Percentiles rank a stretch among this genome's conserved stretches.
These are phyloP conservation scores for Osmanthus fragrans DNA, from an alignment of 257 asterid genomes.

Conservation along the genomic window DNA sequence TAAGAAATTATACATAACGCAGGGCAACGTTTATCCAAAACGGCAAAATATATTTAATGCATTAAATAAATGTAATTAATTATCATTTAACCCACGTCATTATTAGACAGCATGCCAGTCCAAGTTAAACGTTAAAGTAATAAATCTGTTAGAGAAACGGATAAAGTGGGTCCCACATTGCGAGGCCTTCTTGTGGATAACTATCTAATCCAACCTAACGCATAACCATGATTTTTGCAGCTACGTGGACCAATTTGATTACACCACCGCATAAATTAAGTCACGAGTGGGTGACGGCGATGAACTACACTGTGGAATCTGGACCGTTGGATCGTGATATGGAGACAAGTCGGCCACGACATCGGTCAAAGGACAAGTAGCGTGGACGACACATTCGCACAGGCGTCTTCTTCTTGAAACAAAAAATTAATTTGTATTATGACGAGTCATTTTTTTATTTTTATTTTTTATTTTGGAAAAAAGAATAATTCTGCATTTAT, in stretches of 20 bases:
- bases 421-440: not conserved
- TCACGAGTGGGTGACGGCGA: not conserved
- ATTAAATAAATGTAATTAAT: not conserved
- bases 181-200: constrained; percentile 8
- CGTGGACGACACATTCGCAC: not conserved
- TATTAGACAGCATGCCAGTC: not conserved
- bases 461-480: not conserved
- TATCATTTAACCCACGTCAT: not conserved
- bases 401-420: constrained; percentile 1
- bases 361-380: not conserved
- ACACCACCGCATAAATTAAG: not conserved
- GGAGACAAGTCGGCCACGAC: not conserved
- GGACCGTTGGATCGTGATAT: not conserved
- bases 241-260: not conserved
- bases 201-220: constrained; percentile 17
- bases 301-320: not conserved
- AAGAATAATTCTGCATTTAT: not conserved
- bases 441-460: not conserved
- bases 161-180: constrained; percentile 23
- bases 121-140: not conserved
- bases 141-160: constrained; percentile 4
- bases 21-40: not conserved
- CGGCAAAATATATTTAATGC: not conserved
- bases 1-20: not conserved
- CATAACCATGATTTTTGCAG: not conserved